phyloP scores from a whole-genome alignment of 306 rosid genomes.

The Sphenostylis stenocarpa region DNA sequence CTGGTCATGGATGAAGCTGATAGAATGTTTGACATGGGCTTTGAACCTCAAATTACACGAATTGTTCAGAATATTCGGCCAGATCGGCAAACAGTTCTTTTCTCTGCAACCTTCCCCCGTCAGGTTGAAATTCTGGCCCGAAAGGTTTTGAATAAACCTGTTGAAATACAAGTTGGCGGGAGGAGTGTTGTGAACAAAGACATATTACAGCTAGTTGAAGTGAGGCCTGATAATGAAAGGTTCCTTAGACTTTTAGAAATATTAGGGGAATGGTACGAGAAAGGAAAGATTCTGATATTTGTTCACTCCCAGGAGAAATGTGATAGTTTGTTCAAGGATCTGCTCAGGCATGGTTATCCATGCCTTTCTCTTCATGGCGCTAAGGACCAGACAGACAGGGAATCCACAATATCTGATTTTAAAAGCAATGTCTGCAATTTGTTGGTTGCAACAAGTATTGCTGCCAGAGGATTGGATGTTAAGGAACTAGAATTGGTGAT shows the following conservation, averaged over 20 bases:
- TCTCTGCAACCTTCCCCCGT: conserved; percentile 94
- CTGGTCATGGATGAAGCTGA: conserved; percentile 98
- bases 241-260: conserved; percentile 80
- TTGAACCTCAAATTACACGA: conserved; percentile 94
- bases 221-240: conserved; percentile 81
- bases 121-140: conserved; percentile 93
- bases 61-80: conserved; percentile 90
- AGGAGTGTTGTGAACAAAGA: conserved; percentile 96
- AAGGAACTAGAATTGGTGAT: conserved; percentile 95
- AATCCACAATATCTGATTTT: conserved; percentile 87
- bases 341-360: conserved; percentile 86
- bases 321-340: conserved; percentile 80
- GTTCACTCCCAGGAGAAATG: conserved; percentile 94
- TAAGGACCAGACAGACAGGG: conserved; percentile 92
- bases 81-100: conserved; percentile 87
- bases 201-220: conserved; percentile 80
- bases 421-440: conserved; percentile 88
- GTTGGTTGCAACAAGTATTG: conserved; percentile 84
- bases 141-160: conserved; percentile 77
- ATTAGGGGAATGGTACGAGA: conserved; percentile 93
- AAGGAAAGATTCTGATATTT: conserved; percentile 87
- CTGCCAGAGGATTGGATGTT: conserved; percentile 93
- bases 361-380: conserved; percentile 95
- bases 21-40: conserved; percentile 99
- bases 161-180: conserved; percentile 94